Base-by-base conservation (phyloP, 768 basidiomycete genomes). In the Basidioascus undulatus region DNA sequence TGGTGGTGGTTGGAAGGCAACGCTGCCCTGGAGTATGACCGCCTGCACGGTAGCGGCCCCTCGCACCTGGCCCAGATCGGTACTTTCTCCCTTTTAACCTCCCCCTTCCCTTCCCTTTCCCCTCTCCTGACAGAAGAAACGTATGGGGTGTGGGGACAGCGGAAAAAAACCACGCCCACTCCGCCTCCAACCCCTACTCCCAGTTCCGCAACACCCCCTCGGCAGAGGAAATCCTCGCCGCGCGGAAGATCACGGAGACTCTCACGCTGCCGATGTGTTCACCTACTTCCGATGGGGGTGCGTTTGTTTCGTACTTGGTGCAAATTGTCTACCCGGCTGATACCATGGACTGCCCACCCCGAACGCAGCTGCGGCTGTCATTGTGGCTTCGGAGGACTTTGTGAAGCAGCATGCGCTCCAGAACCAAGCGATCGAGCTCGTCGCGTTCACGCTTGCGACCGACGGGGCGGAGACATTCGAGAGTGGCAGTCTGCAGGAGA, bases 221-320 rank as follows among this genome's bases (percentile, higher is more conserved):
- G 16, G 67, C 69, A 16, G 71, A 80, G 48, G 67, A 82, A 49
- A 65, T 82, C 21, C 53, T 78, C 40, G 62, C 63, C 10, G 66
- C 77, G 3, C 65, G 68, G 6, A 73, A 72, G 58, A 70, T 82
- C 53, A 75, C 65, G 32, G 72, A 69, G 35, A 68, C n/a, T 48
- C 59, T 79, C 36, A 80, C 80, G 3, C 76, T 76, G 56, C 74
- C 69, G 55, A 83, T 82, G 77, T 83, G 79, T 52, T 81, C 76
- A 49, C 80, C 80, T 1, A 84, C 80, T 25, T 81, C 51, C 6
- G 55, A 57, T 41, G 56, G 56, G 71, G 27, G 76, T 69, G 44
- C 43, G 64, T 54, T 11, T 20, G 12, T 33, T 10, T 20, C n/a
- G 6, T 23, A 13, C n/a, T 43, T 28, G 16, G 18, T 6, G 16